phyloP scores from a whole-genome alignment of 768 basidiomycete species.

The Panaeolus papilionaceus region DNA sequence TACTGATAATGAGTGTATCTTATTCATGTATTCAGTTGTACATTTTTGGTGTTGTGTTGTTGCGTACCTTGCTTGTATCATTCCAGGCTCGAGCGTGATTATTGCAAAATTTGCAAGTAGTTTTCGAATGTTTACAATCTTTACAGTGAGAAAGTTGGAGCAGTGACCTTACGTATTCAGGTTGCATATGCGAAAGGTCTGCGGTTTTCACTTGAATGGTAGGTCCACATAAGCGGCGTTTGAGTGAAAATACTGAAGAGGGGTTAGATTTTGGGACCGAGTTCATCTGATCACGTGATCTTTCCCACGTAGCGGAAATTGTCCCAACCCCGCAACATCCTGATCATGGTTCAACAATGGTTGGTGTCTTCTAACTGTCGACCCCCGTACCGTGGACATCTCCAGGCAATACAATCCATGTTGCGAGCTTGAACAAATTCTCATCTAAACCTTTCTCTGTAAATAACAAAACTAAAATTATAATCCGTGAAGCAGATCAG shows the following conservation, averaged over 20 bases:
- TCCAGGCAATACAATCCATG: background rate
- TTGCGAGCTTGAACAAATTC: background rate
- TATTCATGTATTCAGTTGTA: no score
- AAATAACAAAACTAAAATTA: background rate
- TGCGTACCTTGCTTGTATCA: no score
- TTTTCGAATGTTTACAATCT: no score
- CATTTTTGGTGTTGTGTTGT: no score
- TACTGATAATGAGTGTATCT: no score
- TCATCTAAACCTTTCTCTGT: background rate
- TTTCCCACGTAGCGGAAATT: slow-evolving; percentile 6
- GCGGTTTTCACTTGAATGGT: background rate
- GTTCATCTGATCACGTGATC: background rate
- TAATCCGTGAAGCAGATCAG: background rate
- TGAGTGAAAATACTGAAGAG: slow-evolving; percentile 5
- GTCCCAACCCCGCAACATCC: background rate
- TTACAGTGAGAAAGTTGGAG: background rate
- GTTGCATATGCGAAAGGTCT: background rate
- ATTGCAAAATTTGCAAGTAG: no score
- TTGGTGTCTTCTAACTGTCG: background rate
- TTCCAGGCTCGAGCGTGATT: no score
- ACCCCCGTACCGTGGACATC: background rate
- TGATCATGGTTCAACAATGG: no score
- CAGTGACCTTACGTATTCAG: background rate
- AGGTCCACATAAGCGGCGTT: slow-evolving; percentile 10
- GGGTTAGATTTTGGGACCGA: background rate